phyloP scores from a whole-genome alignment of 306 rosid genomes.

The Dryas octopetala region DNA sequence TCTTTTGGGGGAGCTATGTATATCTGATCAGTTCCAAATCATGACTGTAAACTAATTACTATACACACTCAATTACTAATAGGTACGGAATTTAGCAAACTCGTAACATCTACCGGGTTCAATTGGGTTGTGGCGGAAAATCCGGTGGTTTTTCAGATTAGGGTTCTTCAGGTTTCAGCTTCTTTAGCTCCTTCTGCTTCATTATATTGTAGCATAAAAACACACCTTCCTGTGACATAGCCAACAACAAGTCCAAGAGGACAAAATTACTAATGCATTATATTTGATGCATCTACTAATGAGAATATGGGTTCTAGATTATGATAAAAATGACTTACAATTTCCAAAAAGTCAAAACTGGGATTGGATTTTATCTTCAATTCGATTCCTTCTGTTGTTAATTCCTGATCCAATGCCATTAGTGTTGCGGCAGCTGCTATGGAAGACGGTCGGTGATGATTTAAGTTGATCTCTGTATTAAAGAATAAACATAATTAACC shows the following conservation, averaged over 20 bases:
- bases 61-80: slow-evolving; percentile 15
- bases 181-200: slow-evolving; percentile 32
- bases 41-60: slow-evolving; percentile 28
- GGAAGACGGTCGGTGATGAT: slow-evolving; percentile 65
- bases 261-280: slow-evolving; percentile 2
- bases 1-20: slow-evolving; percentile 10
- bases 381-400: slow-evolving; percentile 50
- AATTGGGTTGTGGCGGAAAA: slow-evolving; percentile 23
- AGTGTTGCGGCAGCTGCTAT: slow-evolving; percentile 75
- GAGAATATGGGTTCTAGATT: background rate
- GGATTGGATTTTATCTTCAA: slow-evolving; percentile 57
- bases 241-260: background rate
- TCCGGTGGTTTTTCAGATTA: slow-evolving; percentile 15
- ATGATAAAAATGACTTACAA: slow-evolving; percentile 41
- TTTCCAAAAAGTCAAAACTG: slow-evolving; percentile 37
- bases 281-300: background rate
- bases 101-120: slow-evolving; percentile 27
- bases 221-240: slow-evolving; percentile 52
- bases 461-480: slow-evolving; percentile 57
- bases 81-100: slow-evolving; percentile 17
- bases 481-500: background rate
- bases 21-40: slow-evolving; percentile 32
- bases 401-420: slow-evolving; percentile 49
- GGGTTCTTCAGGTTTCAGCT: too few species aligned
- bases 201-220: slow-evolving; percentile 49